Conservation (phyloP, 2,329 filamentous ascomycete species). For the Tolypocladium pustulatum region DNA sequence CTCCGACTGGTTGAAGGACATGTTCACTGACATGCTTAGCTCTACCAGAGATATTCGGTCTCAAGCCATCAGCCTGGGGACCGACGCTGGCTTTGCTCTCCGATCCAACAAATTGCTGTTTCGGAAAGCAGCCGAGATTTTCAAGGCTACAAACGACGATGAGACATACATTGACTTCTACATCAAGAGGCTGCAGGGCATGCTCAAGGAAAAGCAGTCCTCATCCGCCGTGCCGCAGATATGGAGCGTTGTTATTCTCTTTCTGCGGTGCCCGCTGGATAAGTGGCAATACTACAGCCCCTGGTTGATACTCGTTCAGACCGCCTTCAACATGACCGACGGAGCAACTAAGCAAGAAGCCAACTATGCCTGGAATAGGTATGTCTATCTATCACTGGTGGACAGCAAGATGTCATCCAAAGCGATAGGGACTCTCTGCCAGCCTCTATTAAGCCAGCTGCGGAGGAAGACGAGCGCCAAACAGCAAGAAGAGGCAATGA, state of each 20-base stretch:
- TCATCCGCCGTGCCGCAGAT: slow-evolving; percentile 65
- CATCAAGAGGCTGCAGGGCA: slow-evolving; percentile 52
- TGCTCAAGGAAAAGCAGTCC: slow-evolving; percentile 50
- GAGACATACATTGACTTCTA: slow-evolving; percentile 62
- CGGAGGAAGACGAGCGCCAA: slow-evolving; percentile 51
- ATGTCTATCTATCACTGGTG: slow-evolving; percentile 63
- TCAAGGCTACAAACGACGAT: slow-evolving; percentile 38
- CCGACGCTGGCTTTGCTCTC: slow-evolving; percentile 57
- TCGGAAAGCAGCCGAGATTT: slow-evolving; percentile 54
- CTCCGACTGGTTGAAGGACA: slow-evolving; percentile 69
- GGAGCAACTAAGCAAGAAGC: slow-evolving; percentile 61
- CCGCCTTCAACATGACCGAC: slow-evolving; percentile 75
- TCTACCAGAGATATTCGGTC: slow-evolving; percentile 64
- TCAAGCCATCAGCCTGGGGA: slow-evolving; percentile 64
- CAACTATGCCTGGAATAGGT: slow-evolving; percentile 75
- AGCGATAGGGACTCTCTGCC: slow-evolving; percentile 37
- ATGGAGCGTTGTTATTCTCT: slow-evolving; percentile 74
- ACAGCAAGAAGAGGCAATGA: slow-evolving; percentile 37
- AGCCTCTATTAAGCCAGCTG: slow-evolving; percentile 59
- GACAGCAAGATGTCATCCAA: slow-evolving; percentile 44
- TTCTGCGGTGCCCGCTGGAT: slow-evolving; percentile 56
- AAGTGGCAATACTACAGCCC: slow-evolving; percentile 64
- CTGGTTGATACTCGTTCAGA: slow-evolving; percentile 72
- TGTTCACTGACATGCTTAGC: slow-evolving; percentile 76
- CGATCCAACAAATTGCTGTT: slow-evolving; percentile 60